phyloP scores from a whole-genome alignment of 2,329 filamentous ascomycete species.

The Paecilomyces sp. region DNA sequence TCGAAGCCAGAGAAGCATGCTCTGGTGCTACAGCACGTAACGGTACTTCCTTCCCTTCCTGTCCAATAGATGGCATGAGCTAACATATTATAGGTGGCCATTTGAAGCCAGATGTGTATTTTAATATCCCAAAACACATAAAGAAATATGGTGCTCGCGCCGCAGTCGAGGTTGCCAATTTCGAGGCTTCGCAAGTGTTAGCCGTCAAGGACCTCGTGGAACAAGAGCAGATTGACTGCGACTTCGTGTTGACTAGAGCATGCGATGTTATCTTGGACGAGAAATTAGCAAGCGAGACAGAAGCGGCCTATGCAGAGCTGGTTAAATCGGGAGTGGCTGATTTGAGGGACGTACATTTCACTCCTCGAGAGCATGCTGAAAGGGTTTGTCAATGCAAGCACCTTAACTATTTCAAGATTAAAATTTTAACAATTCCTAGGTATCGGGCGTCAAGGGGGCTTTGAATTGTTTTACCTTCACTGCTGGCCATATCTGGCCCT shows the following conservation, averaged over 20 bases:
- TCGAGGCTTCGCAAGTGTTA: constrained; percentile 35
- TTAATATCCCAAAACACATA: constrained; percentile 30
- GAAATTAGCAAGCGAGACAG: constrained; percentile 21
- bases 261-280: constrained; percentile 35
- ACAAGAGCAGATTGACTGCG: constrained; percentile 39
- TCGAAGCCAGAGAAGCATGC: not conserved
- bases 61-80: not conserved
- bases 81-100: constrained; percentile 25
- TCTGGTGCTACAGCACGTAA: not conserved
- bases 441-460: constrained; percentile 32
- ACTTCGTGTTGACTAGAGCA: constrained; percentile 35
- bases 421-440: not conserved
- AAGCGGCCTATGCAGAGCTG: constrained; percentile 22
- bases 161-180: constrained; percentile 32
- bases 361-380: constrained; percentile 19
- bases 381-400: constrained; percentile 8
- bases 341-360: constrained; percentile 23
- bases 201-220: constrained; percentile 35
- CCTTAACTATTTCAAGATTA: not conserved
- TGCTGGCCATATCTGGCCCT: constrained; percentile 48
- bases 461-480: constrained; percentile 26
- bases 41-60: not conserved
- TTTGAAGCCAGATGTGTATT: constrained; percentile 37
- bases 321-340: constrained; percentile 18
- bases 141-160: constrained; percentile 29